Conservation (phyloP, 305 asterid genomes). For the Ilex paraguariensis region DNA sequence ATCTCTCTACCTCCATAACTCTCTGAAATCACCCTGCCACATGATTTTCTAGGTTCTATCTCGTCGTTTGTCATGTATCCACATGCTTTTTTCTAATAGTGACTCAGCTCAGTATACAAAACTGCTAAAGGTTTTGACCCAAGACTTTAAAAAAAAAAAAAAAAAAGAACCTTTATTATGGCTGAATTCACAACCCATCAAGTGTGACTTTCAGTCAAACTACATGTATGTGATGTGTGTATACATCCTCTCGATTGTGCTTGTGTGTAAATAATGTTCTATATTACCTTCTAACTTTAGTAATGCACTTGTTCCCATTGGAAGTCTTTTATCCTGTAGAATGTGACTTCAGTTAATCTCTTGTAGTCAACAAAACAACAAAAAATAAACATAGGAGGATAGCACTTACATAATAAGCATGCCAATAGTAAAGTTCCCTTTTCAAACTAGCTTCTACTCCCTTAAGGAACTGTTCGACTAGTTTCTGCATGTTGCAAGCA, state of each 20-base stretch:
- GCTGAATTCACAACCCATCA: neutral
- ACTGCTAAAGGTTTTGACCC: neutral
- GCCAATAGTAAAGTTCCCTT: conserved; percentile 82
- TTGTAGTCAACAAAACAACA: no score
- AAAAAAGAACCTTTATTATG: neutral
- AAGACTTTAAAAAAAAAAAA: neutral
- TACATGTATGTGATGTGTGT: no score
- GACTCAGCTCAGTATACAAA: no score
- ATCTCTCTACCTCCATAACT: no score
- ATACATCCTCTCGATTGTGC: neutral
- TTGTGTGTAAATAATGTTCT: neutral
- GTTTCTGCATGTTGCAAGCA: conserved; percentile 44
- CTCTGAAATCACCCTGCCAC: no score
- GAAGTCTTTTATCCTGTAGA: conserved; percentile 83
- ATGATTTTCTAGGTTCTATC: no score
- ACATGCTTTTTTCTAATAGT: no score
- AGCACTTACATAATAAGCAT: conserved; percentile 78
- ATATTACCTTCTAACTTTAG: conserved; percentile 72
- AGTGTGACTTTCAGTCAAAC: no score
- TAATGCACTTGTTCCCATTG: conserved; percentile 67
- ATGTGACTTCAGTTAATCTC: neutral
- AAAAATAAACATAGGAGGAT: neutral
- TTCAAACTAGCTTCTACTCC: conserved; percentile 42
- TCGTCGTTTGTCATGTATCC: no score
- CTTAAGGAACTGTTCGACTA: conserved; percentile 59